Conservation (phyloP, 257 asterid species). For the Gynochthodes officinalis region DNA sequence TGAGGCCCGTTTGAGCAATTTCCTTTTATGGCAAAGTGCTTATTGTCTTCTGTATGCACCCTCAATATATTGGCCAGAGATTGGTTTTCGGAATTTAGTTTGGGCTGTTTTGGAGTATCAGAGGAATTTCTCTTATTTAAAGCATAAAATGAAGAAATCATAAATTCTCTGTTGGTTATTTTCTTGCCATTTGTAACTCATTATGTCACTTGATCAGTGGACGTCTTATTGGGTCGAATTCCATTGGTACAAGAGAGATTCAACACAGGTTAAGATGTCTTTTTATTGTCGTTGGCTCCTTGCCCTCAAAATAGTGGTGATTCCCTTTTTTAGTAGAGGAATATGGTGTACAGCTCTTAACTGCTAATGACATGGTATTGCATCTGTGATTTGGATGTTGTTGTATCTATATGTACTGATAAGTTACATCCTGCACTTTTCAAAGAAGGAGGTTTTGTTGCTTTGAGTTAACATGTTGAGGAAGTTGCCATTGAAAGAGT, state of each 20-base stretch:
- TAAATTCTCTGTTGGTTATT: background rate
- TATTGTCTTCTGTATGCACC: conserved; percentile 59
- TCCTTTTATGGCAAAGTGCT: conserved; percentile 80
- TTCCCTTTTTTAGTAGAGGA: background rate
- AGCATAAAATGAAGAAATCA: conserved; percentile 39
- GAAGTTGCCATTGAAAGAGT: background rate
- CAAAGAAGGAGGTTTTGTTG: background rate
- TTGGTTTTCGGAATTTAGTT: too few relatives aligned
- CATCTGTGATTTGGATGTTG: background rate
- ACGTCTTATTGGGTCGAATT: background rate
- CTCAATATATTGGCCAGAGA: conserved; percentile 66
- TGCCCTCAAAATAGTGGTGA: background rate
- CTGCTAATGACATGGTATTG: background rate
- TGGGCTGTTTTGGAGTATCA: conserved; percentile 61
- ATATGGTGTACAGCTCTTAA: background rate
- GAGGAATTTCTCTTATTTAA: conserved; percentile 38
- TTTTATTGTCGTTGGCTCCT: conserved; percentile 1
- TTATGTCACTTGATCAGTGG: too few relatives aligned
- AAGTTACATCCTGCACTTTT: background rate
- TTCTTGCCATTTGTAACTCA: background rate
- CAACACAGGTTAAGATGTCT: background rate
- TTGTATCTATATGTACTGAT: background rate
- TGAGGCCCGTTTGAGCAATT: conserved; percentile 78
- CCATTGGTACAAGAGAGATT: background rate
- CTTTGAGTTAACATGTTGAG: background rate